These are phyloP conservation scores for Epichloe sibirici DNA, from an alignment of 2,329 filamentous ascomycete genomes.

Conservation along the genomic window DNA sequence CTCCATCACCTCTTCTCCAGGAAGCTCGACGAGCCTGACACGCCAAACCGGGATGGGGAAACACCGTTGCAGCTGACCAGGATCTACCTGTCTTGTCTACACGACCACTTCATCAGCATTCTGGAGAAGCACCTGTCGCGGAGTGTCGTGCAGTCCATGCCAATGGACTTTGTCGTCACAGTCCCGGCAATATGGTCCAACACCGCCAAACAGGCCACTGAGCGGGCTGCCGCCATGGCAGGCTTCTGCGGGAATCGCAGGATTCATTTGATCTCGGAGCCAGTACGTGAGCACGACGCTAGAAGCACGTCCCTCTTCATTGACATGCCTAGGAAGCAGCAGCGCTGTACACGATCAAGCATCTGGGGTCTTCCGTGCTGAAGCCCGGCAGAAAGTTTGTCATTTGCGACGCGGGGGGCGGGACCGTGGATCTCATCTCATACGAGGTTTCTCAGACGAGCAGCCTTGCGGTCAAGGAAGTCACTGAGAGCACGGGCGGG, in stretches of 20 bases:
- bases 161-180: slow-evolving; percentile 42
- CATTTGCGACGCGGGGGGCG: slow-evolving; percentile 42
- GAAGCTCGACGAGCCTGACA: slow-evolving; percentile 23
- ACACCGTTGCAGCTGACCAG: slow-evolving; percentile 24
- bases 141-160: slow-evolving; percentile 28
- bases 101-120: slow-evolving; percentile 33
- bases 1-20: slow-evolving; percentile 8
- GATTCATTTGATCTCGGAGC: slow-evolving; percentile 37
- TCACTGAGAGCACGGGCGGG: slow-evolving; percentile 34
- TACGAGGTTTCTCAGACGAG: slow-evolving; percentile 33
- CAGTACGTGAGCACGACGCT: slow-evolving; percentile 16
- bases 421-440: slow-evolving; percentile 41
- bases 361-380: slow-evolving; percentile 27
- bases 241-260: slow-evolving; percentile 28
- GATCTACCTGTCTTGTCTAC: slow-evolving; percentile 34
- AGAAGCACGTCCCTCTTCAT: background rate
- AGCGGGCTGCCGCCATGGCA: slow-evolving; percentile 25
- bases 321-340: slow-evolving; percentile 30
- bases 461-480: slow-evolving; percentile 34
- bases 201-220: slow-evolving; percentile 37
- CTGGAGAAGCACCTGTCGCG: slow-evolving; percentile 30
- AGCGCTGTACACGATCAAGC: slow-evolving; percentile 35
- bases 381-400: slow-evolving; percentile 36
- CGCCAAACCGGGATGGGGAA: slow-evolving; percentile 19
- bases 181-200: slow-evolving; percentile 49